phyloP scores from a whole-genome alignment of 73 alveolate genomes.

The Stentor roeselii region DNA sequence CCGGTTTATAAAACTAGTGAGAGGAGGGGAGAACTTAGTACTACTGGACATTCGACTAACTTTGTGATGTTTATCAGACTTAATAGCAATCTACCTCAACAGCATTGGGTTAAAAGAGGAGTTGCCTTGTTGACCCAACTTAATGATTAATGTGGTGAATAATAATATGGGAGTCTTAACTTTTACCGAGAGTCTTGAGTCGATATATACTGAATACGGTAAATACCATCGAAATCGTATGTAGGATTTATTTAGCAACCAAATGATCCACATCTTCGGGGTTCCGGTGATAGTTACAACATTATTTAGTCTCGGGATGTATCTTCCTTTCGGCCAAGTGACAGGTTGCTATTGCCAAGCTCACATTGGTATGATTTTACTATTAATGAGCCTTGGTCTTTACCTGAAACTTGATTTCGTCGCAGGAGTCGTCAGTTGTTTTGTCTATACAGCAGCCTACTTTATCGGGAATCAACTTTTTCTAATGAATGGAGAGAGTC shows the following conservation, averaged over 20 bases:
- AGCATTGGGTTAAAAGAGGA: conserved; percentile 99
- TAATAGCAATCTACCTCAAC: conserved; percentile 75
- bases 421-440: not conserved
- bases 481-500: not conserved
- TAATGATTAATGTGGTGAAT: conserved; percentile 80
- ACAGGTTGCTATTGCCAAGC: not conserved
- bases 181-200: not conserved
- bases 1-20: conserved; percentile 96
- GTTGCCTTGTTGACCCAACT: conserved; percentile 97
- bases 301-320: not conserved
- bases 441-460: not conserved
- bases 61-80: conserved; percentile 83
- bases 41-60: conserved; percentile 94
- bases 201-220: not conserved
- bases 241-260: conserved; percentile 22
- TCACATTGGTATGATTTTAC: conserved; percentile 6
- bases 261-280: conserved; percentile 28
- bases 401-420: conserved; percentile 23
- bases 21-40: conserved; percentile 87
- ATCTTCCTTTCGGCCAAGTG: conserved; percentile 13
- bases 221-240: conserved; percentile 2
- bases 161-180: conserved; percentile 4
- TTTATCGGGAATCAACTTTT: not conserved
- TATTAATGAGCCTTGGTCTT: not conserved
- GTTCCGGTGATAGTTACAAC: conserved; percentile 29